Base-by-base conservation (phyloP, 257 asterid genomes). In the Primulina huaijiensis region DNA sequence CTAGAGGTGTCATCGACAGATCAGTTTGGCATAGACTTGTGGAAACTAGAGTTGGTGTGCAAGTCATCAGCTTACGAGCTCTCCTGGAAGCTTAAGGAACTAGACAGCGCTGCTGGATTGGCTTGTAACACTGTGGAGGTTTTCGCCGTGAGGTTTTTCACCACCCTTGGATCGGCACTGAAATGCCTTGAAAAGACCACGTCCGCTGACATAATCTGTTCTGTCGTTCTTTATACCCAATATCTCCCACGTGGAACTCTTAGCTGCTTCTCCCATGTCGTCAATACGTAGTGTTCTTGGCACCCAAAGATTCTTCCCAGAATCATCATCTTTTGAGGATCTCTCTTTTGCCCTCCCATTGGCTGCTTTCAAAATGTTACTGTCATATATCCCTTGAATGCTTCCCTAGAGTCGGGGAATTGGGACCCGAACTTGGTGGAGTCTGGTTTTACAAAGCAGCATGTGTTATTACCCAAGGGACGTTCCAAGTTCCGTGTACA, bases 91-190 rank as follows among this genome's bases (percentile, higher is more conserved):
- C 74, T 82, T 60, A 86, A 50, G 3, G 96, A 89, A 80, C 98
- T 79, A 29, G 95, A 89, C 66, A 89, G 25, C 55, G 98, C 96
- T 11, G 98, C 95, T 50, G 96, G 98, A 81, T 91, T 91, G 64
- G 95, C 97, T 65, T 81, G 90, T 67, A 91, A 84, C 16, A 87
- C 85, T 1, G 86, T 50, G 11, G 87, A 78, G 53, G 84, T 69
- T 80, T 83, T 89, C 9, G 73, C 62, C 83, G 33, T 31, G 80
- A 0, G 69, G n/a, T 79, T 74, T 88, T 40, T 74, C 82, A 14
- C 65, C 79, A 34, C 52, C 79, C 76, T 83, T 84, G 1, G 90
- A 76, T 63, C 60, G 76, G 73, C 77, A 59, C 8, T 76, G 78
- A 72, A 87, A 89, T 55, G 91, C 79, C 72, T 82, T 84, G 75